Percentiles rank a stretch among this genome's conserved stretches.
These are phyloP conservation scores for Clavispora fructus DNA, from an alignment of 805 yeast genomes.

Conservation along the genomic window DNA sequence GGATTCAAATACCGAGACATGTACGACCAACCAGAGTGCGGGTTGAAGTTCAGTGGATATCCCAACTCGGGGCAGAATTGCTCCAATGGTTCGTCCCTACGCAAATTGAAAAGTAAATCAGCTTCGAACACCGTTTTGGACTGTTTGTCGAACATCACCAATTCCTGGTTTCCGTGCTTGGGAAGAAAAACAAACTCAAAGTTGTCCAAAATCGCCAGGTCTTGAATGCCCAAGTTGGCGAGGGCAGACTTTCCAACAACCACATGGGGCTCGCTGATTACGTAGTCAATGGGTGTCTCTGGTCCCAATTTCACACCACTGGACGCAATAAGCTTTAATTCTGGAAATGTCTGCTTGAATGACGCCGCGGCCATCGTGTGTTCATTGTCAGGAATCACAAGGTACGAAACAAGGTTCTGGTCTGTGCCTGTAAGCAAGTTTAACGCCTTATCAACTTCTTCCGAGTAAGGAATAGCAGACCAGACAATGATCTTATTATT, in stretches of 20 bases:
- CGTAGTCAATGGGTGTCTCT: slow-evolving; percentile 36
- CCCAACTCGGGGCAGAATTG: slow-evolving; percentile 44
- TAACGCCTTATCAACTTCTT: slow-evolving; percentile 38
- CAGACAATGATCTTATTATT: slow-evolving; percentile 35
- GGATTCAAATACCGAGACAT: slow-evolving; percentile 39
- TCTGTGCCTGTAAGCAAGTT: slow-evolving; percentile 25
- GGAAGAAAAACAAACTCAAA: slow-evolving; percentile 57
- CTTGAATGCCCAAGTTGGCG: slow-evolving; percentile 29
- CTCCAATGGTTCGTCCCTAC: slow-evolving; percentile 35
- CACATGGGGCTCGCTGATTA: slow-evolving; percentile 29
- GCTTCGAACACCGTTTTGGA: slow-evolving; percentile 52
- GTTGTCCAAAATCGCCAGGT: slow-evolving; percentile 32
- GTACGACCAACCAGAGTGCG: slow-evolving; percentile 42
- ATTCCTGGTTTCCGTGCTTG: slow-evolving; percentile 52
- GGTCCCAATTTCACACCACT: slow-evolving; percentile 32
- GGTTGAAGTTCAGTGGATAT: slow-evolving; percentile 35
- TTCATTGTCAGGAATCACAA: slow-evolving; percentile 58
- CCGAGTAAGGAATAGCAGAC: slow-evolving; percentile 54
- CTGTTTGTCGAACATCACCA: slow-evolving; percentile 44
- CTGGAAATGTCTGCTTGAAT: slow-evolving; percentile 47
- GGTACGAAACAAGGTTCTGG: slow-evolving; percentile 37
- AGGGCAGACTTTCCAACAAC: slow-evolving; percentile 20
- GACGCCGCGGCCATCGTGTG: slow-evolving; percentile 60
- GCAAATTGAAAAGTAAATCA: slow-evolving; percentile 54
- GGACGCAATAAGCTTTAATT: slow-evolving; percentile 50